Conservation (phyloP, 176 grass and related monocot species). For the Eragrostis curvula region DNA sequence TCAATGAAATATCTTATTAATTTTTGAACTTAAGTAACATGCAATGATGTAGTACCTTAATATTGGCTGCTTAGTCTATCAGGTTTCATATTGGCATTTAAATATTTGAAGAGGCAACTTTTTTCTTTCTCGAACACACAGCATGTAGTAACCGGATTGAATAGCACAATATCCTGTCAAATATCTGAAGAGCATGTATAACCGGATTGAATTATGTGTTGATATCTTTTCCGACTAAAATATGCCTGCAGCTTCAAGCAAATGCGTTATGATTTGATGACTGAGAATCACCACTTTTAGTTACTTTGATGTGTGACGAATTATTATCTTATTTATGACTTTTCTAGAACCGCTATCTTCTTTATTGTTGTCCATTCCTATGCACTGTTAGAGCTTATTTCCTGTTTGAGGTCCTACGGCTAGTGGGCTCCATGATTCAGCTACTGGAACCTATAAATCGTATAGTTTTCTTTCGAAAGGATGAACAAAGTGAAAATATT, state of each 20-base stretch:
- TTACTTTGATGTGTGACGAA: background rate
- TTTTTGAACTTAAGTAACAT: background rate
- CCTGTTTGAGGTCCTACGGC: background rate
- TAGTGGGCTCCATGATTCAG: slow-evolving; percentile 2
- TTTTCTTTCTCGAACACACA: background rate
- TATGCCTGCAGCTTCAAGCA: background rate
- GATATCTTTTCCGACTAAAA: background rate
- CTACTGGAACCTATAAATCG: background rate
- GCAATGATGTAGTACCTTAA: background rate
- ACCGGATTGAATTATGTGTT: slow-evolving; percentile 3
- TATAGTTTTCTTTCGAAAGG: background rate
- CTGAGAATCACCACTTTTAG: background rate
- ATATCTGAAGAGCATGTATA: background rate
- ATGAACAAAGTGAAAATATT: background rate
- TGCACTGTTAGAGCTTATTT: too few species aligned
- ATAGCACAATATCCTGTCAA: background rate
- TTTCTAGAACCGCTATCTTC: background rate
- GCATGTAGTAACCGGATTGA: too few species aligned
- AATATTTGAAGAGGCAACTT: background rate
- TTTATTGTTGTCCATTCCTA: too few species aligned
- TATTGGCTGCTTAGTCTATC: background rate
- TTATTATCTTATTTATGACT: background rate
- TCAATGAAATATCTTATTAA: slow-evolving; percentile 26
- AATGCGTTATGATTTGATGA: background rate
- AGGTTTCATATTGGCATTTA: background rate